Base-by-base conservation (phyloP, 371 early-diverging fungal genomes). In the Circinella minor region DNA sequence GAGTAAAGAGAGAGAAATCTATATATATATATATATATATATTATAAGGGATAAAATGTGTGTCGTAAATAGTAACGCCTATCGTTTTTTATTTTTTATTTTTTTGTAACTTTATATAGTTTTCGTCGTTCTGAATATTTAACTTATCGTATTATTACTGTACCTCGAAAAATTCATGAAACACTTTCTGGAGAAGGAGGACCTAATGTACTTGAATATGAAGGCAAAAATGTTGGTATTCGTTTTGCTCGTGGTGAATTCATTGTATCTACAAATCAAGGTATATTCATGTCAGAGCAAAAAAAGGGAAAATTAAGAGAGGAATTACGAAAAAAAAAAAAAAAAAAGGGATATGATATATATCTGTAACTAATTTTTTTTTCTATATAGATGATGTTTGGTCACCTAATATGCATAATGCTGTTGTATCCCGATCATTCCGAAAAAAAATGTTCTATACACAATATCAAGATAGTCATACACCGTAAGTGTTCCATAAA, bases 241-340 rank as follows among this genome's bases (percentile, higher is more conserved):
- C 77, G 81, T 6, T 81, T 79, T 74, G 83, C 83, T 34, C 63
- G 83, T 46, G 83, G 83, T 27, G 79, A 81, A 67, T 83, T 77
- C 68, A 70, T 83, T 38, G 75, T 81, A 1, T 79, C 78, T 48
- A 81, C 81, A 54, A 83, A 81, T 66, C 83, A 77, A 77, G 79
- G 81, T 77, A 75, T 65, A 51, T 27, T 34, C 36, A 5, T 57
- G 1, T 46, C 62, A 51, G 39, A 36, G 14, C 59, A 20, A 34
- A 43, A 43, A 11, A 3, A 43, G 43, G 43, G 43, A 39, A 4
- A n/a, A n/a, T n/a, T n/a, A n/a, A n/a, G n/a, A n/a, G n/a, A n/a
- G n/a, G n/a, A n/a, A n/a, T n/a, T n/a, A n/a, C n/a, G n/a, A n/a
- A n/a, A n/a, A n/a, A n/a, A n/a, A n/a, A n/a, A n/a, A n/a, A n/a